Evolutionary conservation across 2,329 filamentous ascomycete genomes (phyloP).

Genomic region (Colletotrichum sp.): DNA sequence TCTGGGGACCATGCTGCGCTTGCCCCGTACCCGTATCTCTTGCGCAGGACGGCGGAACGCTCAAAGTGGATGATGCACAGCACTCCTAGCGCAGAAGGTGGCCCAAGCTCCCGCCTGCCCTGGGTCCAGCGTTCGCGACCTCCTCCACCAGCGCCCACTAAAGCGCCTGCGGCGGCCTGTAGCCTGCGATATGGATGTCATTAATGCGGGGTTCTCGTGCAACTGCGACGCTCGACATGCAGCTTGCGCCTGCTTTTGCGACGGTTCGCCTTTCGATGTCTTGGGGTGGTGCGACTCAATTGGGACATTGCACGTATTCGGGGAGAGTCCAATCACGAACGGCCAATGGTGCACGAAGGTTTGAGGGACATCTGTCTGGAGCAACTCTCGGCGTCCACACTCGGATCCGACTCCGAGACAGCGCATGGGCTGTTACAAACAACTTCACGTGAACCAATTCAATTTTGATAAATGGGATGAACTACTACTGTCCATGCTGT

Average conservation of each 20-base stretch:
- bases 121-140: not conserved
- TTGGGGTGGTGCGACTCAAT: not conserved
- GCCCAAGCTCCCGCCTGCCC: conserved; percentile 40
- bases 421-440: not conserved
- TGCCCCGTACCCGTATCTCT: not conserved
- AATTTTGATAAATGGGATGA: not conserved
- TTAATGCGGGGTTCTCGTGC: conserved; percentile 10
- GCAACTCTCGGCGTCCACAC: not conserved
- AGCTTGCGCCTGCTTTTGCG: not conserved
- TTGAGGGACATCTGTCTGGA: not conserved
- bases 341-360: not conserved
- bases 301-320: not conserved
- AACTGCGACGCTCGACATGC: not conserved
- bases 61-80: not conserved
- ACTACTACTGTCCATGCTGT: not conserved
- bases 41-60: not conserved
- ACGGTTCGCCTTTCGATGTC: not conserved
- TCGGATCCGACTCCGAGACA: not conserved
- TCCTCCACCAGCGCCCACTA: not conserved
- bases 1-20: not conserved
- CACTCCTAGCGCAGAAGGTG: conserved; percentile 7
- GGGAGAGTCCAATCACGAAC: not conserved
- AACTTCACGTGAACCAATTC: not conserved
- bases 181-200: not conserved
- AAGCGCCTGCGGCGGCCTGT: not conserved